phyloP scores from a whole-genome alignment of 164 flowering plant genomes.

The Amborella trichopoda region DNA sequence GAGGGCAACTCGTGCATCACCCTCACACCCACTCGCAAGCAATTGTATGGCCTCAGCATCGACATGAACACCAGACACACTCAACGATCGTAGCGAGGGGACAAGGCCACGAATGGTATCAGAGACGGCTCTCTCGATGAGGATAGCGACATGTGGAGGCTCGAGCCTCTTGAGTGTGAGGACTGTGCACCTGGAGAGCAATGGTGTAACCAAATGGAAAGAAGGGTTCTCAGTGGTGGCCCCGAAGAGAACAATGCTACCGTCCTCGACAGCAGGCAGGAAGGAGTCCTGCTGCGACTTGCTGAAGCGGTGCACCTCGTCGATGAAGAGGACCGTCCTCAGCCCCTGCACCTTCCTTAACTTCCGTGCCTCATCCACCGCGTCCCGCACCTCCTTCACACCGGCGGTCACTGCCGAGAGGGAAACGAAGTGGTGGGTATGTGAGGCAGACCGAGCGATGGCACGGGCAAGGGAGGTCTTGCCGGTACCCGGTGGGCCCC shows the following conservation, averaged over 20 bases:
- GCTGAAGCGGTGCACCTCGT: slow-evolving; percentile 87
- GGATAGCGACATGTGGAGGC: slow-evolving; percentile 26
- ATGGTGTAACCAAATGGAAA: slow-evolving; percentile 70
- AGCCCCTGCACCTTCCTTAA: slow-evolving; percentile 7
- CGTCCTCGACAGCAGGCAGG: slow-evolving; percentile 82
- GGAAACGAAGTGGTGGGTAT: slow-evolving; percentile 37
- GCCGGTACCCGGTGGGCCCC: slow-evolving; percentile 97
- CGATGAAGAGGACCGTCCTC: slow-evolving; percentile 62
- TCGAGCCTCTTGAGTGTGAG: slow-evolving; percentile 42
- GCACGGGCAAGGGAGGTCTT: slow-evolving; percentile 81
- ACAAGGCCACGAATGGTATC: slow-evolving; percentile 40
- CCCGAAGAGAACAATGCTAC: slow-evolving; percentile 64
- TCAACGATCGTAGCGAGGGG: not conserved
- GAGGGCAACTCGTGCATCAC: slow-evolving; percentile 86
- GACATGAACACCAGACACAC: slow-evolving; percentile 12
- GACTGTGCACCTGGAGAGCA: slow-evolving; percentile 68
- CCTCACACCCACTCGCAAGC: slow-evolving; percentile 51
- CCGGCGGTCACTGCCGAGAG: slow-evolving; percentile 72
- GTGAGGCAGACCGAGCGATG: slow-evolving; percentile 26
- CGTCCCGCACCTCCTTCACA: slow-evolving; percentile 78
- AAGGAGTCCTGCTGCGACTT: slow-evolving; percentile 83
- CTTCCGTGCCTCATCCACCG: slow-evolving; percentile 55
- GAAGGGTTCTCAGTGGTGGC: slow-evolving; percentile 96
- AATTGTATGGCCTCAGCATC: slow-evolving; percentile 35
- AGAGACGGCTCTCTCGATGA: slow-evolving; percentile 33